These are phyloP conservation scores for Wallacemonas sp. DNA, from an alignment of 208 protist genomes.

Conservation along the genomic window DNA sequence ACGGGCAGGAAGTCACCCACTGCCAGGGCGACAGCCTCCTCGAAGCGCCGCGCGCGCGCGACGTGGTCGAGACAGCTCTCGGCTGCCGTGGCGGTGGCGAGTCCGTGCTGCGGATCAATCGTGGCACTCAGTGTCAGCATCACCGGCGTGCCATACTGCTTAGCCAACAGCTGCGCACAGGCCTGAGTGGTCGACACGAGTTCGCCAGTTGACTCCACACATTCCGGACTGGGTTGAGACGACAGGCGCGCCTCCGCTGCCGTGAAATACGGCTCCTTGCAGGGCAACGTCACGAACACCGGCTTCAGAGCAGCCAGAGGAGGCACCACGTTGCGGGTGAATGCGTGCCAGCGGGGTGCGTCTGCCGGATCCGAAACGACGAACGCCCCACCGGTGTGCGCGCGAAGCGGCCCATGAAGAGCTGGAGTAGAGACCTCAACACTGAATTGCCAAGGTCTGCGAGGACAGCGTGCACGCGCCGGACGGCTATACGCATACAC, in stretches of 20 bases:
- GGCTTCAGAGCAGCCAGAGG: neutral
- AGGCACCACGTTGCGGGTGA: neutral
- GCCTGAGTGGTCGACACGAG: constrained; percentile 23
- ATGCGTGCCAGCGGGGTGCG: neutral
- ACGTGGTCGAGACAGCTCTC: too few species aligned
- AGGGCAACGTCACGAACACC: constrained; percentile 13
- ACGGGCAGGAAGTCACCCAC: constrained; percentile 9
- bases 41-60: too few species aligned
- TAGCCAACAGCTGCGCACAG: neutral
- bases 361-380: neutral
- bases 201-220: neutral
- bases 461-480: neutral
- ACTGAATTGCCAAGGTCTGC: constrained; percentile 1
- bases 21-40: neutral
- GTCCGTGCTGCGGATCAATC: constrained; percentile 1
- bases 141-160: constrained; percentile 16
- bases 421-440: constrained; percentile 2
- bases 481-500: too few species aligned
- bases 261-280: constrained; percentile 32
- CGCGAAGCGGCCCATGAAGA: neutral
- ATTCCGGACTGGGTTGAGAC: neutral
- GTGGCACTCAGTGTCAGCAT: constrained; percentile 27
- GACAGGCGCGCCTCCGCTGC: neutral
- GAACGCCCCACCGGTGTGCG: neutral
- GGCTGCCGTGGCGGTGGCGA: too few species aligned